Conservation (phyloP, 2,329 filamentous ascomycete species). For the Fusarium sp. region DNA sequence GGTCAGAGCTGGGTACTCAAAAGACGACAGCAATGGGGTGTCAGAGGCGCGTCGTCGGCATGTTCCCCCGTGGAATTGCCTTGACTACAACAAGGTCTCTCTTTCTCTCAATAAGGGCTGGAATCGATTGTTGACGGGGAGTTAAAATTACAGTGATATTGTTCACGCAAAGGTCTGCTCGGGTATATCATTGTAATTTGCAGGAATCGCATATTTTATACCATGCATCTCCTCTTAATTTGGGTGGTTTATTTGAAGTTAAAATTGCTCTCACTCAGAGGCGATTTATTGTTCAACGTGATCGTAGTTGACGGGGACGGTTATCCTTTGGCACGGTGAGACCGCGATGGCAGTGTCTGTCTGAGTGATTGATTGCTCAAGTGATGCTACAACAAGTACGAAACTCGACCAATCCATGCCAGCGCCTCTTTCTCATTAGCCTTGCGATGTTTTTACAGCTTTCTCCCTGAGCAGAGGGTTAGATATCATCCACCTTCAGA, state of each 20-base stretch:
- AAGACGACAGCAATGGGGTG: not conserved
- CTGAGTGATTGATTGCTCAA: not conserved
- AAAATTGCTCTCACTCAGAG: not conserved
- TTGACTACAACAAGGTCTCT: not conserved
- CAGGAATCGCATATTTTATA: not conserved
- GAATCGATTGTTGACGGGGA: not conserved
- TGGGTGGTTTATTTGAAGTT: not conserved
- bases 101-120: not conserved
- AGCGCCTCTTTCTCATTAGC: not conserved
- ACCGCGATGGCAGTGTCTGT: not conserved
- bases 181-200: not conserved
- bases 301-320: not conserved
- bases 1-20: not conserved
- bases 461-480: not conserved
- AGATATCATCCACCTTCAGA: not conserved
- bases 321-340: not conserved
- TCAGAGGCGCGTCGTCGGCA: not conserved
- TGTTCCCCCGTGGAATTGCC: not conserved
- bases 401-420: not conserved
- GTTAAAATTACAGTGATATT: not conserved
- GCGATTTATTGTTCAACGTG: not conserved
- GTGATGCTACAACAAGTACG: not conserved
- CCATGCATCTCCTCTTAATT: not conserved
- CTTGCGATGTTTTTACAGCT: not conserved
- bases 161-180: not conserved